Percentiles rank a stretch among this genome's conserved stretches.
These are phyloP conservation scores for Scenedesmus sp. DNA, from an alignment of 163 green algal genomes.

Conservation along the genomic window DNA sequence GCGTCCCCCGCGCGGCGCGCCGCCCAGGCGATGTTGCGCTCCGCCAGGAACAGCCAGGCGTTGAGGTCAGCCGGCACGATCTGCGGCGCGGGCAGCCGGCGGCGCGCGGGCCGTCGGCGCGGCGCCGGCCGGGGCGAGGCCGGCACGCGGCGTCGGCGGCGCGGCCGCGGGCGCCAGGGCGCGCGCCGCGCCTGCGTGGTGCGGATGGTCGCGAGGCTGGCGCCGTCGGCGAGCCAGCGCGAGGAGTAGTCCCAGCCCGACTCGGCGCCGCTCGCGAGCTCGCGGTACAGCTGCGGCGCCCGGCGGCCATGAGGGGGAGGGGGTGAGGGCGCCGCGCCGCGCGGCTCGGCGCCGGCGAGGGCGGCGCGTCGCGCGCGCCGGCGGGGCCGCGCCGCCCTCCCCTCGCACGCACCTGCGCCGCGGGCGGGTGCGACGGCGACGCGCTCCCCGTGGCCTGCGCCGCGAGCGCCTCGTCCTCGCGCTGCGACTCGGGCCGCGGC, in stretches of 20 bases:
- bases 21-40: constrained; percentile 83
- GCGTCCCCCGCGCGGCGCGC: constrained; percentile 49
- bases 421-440: not conserved
- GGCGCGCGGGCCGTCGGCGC: too few relatives aligned
- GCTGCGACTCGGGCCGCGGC: constrained; percentile 90
- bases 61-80: constrained; percentile 94
- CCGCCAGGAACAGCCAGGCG: constrained; percentile 81
- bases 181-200: constrained; percentile 80
- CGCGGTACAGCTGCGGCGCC: constrained; percentile 68
- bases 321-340: not conserved
- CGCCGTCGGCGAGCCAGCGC: constrained; percentile 74
- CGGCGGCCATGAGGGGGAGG: not conserved
- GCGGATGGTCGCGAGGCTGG: constrained; percentile 70
- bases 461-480: constrained; percentile 71
- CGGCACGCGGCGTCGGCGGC: too few relatives aligned
- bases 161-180: not conserved
- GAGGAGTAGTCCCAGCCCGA: constrained; percentile 97
- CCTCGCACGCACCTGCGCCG: too few relatives aligned
- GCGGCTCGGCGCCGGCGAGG: too few relatives aligned
- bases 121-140: too few relatives aligned
- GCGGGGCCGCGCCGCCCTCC: too few relatives aligned
- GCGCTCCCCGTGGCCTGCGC: constrained; percentile 2
- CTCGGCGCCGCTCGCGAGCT: constrained; percentile 91
- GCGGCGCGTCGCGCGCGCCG: too few relatives aligned
- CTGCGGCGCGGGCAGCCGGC: too few relatives aligned